Evolutionary conservation across 148 eudicot genomes (phyloP), one percentile per base, ranked within the genome.

Genomic region (Pouteria glomerata): DNA sequence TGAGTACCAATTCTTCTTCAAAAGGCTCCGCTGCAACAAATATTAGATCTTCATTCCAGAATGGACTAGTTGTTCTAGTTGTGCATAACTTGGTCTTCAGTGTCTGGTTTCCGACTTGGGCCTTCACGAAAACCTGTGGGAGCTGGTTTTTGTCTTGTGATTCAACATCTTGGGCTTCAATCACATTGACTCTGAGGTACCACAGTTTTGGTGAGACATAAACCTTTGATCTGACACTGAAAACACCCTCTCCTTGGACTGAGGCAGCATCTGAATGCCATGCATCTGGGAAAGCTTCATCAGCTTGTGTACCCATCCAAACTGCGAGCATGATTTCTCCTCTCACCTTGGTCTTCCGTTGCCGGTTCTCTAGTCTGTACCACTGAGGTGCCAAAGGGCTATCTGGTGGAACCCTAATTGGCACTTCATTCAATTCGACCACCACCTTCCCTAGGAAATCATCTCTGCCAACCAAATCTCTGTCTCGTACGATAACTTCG

Each of bases 311-410:
- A n/a, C n/a, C n/a, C n/a, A n/a, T n/a, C n/a, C n/a, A n/a, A n/a
- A n/a, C n/a, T n/a, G n/a, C n/a, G n/a, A n/a, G n/a, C 93, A 89
- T 89, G 48, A 89, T 71, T 81, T 89, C 93, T 42, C 88, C 93
- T 58, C 55, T 89, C 16, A 69, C 77, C 82, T 89, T 89, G 16
- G 1, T 69, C n/a, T 82, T 80, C 50, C 80, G 68, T 50, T 63
- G 79, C 76, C 75, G 70, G 51, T 85, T 84, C 48, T 89, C 93
- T 26, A 89, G 81, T 78, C 87, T 84, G n/a, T n/a, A n/a, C n/a
- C n/a, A n/a, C n/a, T n/a, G n/a, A n/a, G n/a, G n/a, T n/a, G n/a
- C n/a, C n/a, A 89, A 59, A 30, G 93, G 93, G 71, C 93, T 89
- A 66, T 89, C 93, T 0, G 93, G 93, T 7, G 90, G 93, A 58